Evolutionary conservation across 164 flowering plant species (phyloP).

Genomic region (Vitis rupestris): DNA sequence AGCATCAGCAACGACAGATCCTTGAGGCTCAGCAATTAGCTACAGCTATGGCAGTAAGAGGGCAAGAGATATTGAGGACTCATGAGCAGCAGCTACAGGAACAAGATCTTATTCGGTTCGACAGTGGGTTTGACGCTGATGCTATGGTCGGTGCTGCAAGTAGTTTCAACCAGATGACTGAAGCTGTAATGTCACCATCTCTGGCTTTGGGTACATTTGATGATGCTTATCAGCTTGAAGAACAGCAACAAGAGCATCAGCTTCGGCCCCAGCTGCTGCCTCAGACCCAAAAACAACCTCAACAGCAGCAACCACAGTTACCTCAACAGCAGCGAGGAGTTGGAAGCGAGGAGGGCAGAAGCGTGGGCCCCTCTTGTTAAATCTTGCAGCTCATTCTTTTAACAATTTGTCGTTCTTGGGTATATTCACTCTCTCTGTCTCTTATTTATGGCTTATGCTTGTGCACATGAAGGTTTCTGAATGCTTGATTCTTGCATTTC

Average conservation of each 20-base stretch:
- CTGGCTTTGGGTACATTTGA: conserved; percentile 29
- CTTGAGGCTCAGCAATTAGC: conserved; percentile 42
- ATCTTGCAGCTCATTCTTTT: too few species aligned
- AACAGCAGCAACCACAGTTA: conserved; percentile 16
- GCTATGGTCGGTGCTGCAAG: conserved; percentile 13
- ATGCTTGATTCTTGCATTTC: too few species aligned
- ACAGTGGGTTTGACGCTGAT: conserved; percentile 14
- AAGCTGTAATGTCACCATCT: conserved; percentile 21
- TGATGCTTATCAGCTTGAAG: conserved; percentile 22
- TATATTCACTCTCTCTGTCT: too few species aligned
- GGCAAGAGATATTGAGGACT: conserved; percentile 35
- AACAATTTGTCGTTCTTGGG: too few species aligned
- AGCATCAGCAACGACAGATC: conserved; percentile 47
- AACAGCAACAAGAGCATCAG: conserved; percentile 24
- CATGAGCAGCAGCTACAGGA: conserved; percentile 28
- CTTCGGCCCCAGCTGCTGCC: conserved; percentile 17
- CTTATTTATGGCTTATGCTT: too few species aligned
- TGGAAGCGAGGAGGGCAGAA: conserved; percentile 26
- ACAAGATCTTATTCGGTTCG: conserved; percentile 27
- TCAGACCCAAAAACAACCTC: neutral
- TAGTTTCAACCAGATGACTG: conserved; percentile 25
- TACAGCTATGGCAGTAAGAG: conserved; percentile 31
- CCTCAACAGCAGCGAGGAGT: conserved; percentile 9
- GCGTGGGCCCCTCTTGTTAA: conserved; percentile 25
- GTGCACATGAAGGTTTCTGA: too few species aligned